phyloP scores from a whole-genome alignment of 1,284 basidiomycete species.

The Earliella scabrosa region DNA sequence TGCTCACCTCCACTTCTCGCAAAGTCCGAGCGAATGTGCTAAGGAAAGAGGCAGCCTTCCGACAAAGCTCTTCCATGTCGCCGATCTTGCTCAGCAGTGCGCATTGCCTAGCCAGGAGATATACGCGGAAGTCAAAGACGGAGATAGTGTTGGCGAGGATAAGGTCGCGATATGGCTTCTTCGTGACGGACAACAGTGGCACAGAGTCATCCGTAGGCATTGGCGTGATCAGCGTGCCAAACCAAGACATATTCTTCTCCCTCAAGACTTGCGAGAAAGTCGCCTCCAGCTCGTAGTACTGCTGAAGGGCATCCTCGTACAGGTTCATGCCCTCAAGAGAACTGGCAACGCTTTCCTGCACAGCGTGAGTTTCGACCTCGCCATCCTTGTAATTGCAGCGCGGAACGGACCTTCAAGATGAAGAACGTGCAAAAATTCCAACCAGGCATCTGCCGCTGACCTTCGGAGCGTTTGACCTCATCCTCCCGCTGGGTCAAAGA shows the following conservation, averaged over 20 bases:
- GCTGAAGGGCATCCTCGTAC: conserved; percentile 85
- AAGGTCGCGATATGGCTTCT: conserved; percentile 89
- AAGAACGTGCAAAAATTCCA: conserved; percentile 99
- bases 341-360: conserved; percentile 89
- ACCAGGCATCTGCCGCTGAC: conserved; percentile 85
- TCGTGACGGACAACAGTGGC: conserved; percentile 78
- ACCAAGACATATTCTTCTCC: conserved; percentile 90
- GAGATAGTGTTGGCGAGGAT: conserved; percentile 92
- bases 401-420: conserved; percentile 77
- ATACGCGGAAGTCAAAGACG: conserved; percentile 93
- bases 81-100: conserved; percentile 77
- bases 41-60: conserved; percentile 75
- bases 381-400: too few relatives aligned
- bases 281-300: conserved; percentile 92
- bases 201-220: conserved; percentile 79
- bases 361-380: conserved; percentile 5
- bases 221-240: conserved; percentile 80
- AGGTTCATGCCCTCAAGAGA: conserved; percentile 93
- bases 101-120: conserved; percentile 89
- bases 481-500: conserved; percentile 84
- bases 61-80: conserved; percentile 68
- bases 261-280: conserved; percentile 80
- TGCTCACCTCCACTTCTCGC: conserved; percentile 72
- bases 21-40: conserved; percentile 81
- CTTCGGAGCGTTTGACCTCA: conserved; percentile 85